Evolutionary conservation across 805 yeast genomes (phyloP).

Genomic region (Candida sonorensis): DNA sequence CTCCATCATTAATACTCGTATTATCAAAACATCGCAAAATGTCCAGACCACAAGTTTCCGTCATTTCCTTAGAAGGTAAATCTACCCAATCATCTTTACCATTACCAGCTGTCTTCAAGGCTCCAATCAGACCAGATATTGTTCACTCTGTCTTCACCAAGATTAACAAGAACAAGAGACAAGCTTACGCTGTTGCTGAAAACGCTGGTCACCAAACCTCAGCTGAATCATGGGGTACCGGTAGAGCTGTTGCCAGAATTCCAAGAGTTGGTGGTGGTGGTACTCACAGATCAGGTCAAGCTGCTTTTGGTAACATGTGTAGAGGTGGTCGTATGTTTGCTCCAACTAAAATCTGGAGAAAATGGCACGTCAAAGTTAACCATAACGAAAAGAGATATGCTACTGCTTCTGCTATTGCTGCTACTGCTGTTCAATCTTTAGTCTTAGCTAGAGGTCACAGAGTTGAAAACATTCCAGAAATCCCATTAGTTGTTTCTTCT

Average conservation of each 20-base stretch:
- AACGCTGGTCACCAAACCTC: slow-evolving; percentile 99
- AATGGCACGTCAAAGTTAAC: slow-evolving; percentile 99
- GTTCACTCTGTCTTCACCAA: slow-evolving; percentile 98
- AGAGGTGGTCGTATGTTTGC: slow-evolving; percentile 99
- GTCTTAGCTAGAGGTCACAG: slow-evolving; percentile 99
- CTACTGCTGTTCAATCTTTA: slow-evolving; percentile 95
- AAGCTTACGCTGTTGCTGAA: slow-evolving; percentile 99
- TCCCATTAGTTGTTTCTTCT: slow-evolving; percentile 93
- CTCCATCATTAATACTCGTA: slow-evolving; percentile 2
- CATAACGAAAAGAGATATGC: slow-evolving; percentile 99
- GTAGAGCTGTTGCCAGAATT: slow-evolving; percentile 99
- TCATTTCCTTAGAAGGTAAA: slow-evolving; percentile 78
- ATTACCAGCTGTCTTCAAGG: slow-evolving; percentile 97
- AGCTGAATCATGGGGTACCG: slow-evolving; percentile 99
- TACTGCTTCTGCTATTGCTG: slow-evolving; percentile 99
- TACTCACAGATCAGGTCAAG: slow-evolving; percentile 99
- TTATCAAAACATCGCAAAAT: slow-evolving; percentile 12
- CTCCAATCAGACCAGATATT: slow-evolving; percentile 99
- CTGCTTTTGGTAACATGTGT: slow-evolving; percentile 99
- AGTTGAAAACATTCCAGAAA: slow-evolving; percentile 96
- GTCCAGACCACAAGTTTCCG: slow-evolving; percentile 95
- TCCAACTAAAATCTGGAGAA: slow-evolving; percentile 99
- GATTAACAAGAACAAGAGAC: slow-evolving; percentile 99
- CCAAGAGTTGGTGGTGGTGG: slow-evolving; percentile 99
- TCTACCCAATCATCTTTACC: slow-evolving; percentile 78